These are phyloP conservation scores for Clonostachys byssicola DNA, from an alignment of 2,329 filamentous ascomycete genomes.

Conservation along the genomic window DNA sequence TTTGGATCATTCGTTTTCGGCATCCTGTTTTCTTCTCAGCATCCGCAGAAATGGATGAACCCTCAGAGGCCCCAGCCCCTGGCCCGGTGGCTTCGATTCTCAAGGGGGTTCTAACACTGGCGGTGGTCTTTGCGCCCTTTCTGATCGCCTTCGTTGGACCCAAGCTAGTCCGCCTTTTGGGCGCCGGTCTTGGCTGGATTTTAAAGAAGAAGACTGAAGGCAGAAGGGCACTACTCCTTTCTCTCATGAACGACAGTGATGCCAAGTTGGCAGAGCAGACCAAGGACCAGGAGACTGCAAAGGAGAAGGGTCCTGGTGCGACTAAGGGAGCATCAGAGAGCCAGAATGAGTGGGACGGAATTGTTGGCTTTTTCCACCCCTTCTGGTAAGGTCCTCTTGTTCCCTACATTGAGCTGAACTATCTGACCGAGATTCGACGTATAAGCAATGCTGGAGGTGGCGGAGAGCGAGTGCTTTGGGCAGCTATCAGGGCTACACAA, in stretches of 20 bases:
- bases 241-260: constrained; percentile 43
- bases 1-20: too few species aligned
- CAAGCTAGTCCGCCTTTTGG: constrained; percentile 27
- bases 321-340: not conserved
- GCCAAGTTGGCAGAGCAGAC: constrained; percentile 23
- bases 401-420: not conserved
- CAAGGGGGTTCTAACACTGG: not conserved
- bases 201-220: constrained; percentile 60
- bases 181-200: constrained; percentile 51
- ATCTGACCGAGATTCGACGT: not conserved
- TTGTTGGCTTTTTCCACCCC: constrained; percentile 95
- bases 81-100: not conserved
- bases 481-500: constrained; percentile 88
- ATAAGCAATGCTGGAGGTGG: constrained; percentile 88
- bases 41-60: too few species aligned
- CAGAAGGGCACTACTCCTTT: constrained; percentile 53
- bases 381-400: constrained; percentile 66
- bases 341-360: constrained; percentile 66
- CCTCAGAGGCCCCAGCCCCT: too few species aligned
- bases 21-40: too few species aligned
- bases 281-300: not conserved
- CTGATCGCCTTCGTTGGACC: constrained; percentile 1
- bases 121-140: constrained; percentile 2
- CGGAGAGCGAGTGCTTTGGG: constrained; percentile 94
- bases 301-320: not conserved